phyloP scores from a whole-genome alignment of 139 green algal species.

The Trebouxia sp. region DNA sequence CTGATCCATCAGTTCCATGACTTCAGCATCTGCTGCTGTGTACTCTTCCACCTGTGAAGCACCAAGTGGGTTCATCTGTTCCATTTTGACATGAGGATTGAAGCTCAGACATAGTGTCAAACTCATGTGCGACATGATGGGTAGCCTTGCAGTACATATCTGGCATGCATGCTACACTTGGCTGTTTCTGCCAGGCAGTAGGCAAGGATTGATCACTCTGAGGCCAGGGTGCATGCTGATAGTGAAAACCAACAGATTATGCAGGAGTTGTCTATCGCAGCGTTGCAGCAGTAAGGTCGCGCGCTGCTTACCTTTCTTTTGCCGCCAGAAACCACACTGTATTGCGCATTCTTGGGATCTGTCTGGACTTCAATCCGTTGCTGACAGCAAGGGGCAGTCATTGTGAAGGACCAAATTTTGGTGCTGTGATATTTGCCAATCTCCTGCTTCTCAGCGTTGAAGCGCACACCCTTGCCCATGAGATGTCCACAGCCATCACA shows the following conservation, averaged over 20 bases:
- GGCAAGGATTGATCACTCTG: too few relatives aligned
- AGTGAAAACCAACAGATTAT: neutral
- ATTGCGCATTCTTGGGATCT: slow-evolving; percentile 91
- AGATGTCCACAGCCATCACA: slow-evolving; percentile 86
- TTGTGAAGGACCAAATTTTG: slow-evolving; percentile 91
- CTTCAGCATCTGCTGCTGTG: slow-evolving; percentile 61
- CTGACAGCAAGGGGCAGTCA: slow-evolving; percentile 88
- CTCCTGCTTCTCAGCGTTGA: slow-evolving; percentile 97
- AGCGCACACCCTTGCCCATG: slow-evolving; percentile 95
- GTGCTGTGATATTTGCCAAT: slow-evolving; percentile 90
- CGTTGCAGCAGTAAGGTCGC: neutral
- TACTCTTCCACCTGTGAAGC: slow-evolving; percentile 61
- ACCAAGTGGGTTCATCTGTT: neutral
- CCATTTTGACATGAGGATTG: neutral
- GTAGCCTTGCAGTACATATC: too few relatives aligned
- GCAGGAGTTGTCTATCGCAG: neutral
- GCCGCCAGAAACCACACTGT: slow-evolving; percentile 73
- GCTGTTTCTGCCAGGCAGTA: neutral
- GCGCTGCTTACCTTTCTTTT: slow-evolving; percentile 50
- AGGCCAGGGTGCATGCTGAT: slow-evolving; percentile 1
- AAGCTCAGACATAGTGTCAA: neutral
- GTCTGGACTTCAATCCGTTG: slow-evolving; percentile 87
- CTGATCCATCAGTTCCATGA: slow-evolving; percentile 60
- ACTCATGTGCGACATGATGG: neutral
- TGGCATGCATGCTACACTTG: neutral